Conservation (phyloP, 768 basidiomycete genomes). For the Coprinopsis strossmayeri region DNA sequence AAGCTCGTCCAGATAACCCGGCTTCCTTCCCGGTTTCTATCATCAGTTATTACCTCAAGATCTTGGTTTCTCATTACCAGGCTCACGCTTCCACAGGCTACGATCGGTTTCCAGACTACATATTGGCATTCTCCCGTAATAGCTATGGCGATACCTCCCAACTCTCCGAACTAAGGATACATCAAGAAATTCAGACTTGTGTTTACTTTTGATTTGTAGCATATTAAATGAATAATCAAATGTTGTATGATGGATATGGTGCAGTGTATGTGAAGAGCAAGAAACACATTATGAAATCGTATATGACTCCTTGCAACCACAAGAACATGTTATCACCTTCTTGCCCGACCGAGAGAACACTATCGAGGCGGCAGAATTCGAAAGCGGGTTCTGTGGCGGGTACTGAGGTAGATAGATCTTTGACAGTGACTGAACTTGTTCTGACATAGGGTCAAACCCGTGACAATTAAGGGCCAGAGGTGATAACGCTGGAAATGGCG, state of each 20-base stretch:
- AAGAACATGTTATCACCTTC: constrained; percentile 21
- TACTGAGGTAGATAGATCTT: constrained; percentile 14
- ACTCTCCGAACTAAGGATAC: neutral
- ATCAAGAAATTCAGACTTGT: neutral
- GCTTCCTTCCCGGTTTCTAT: no score
- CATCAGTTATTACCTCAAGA: no score
- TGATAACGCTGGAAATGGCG: constrained; percentile 10
- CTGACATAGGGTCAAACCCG: constrained; percentile 11
- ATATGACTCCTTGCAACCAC: constrained; percentile 32
- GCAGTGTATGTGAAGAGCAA: neutral
- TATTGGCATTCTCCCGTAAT: no score
- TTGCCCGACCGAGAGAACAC: neutral
- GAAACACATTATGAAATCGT: constrained; percentile 1
- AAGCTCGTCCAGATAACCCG: no score
- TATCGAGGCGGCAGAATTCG: constrained; percentile 13
- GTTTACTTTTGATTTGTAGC: constrained; percentile 4
- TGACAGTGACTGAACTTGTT: neutral
- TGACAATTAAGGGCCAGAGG: constrained; percentile 16
- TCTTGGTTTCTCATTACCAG: neutral
- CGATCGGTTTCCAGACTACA: no score
- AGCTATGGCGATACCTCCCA: neutral
- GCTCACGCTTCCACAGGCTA: no score
- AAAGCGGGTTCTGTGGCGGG: constrained; percentile 14
- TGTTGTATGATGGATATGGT: neutral
- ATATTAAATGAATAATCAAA: neutral